Base-by-base conservation (phyloP, 345 rosid species). In the Sonneratia alba region DNA sequence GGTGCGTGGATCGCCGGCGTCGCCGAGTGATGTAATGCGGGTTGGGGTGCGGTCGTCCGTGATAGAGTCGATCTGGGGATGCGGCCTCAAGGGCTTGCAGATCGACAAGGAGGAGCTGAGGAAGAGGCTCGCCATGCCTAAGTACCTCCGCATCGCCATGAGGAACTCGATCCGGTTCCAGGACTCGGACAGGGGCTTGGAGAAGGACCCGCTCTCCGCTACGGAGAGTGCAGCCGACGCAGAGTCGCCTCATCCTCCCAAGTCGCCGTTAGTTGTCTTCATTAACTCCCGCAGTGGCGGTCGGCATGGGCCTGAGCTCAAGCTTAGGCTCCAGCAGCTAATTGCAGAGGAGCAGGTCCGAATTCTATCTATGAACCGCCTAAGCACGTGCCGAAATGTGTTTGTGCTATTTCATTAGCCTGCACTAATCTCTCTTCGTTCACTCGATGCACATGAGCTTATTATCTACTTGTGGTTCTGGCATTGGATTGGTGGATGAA, bases 221-320 rank as follows among this genome's bases (percentile, higher is more conserved):
- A 67, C 38, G 1, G 73, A 63, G 38, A 36, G 36, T 16, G 79
- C 48, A n/a, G 79, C 40, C 36, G 75, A 40, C 19, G 53, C 42
- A n/a, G 74, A 74, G 57, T 34, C 48, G 45, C 49, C 34, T n/a
- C 38, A 11, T 22, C 66, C 82, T 1, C 94, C 96, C 11, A 94
- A 91, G 36, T 80, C 87, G 3, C 99, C 99, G 24, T 34, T 96
- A 73, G 85, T 91, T 8, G 94, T 96, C 21, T 92, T 96, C 42
- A 83, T 96, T 70, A 96, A 92, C 68, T 81, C 93, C 38, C 83
- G 77, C 42, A 91, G 99, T 75, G 99, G 98, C 27, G 98, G 98
- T 40, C 87, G 98, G 16, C 83, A 87, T 42, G 98, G 98, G 3
- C 88, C 89, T 0, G 79, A 85, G 47, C 91, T 96, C 37, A 89